Evolutionary conservation across 2,329 filamentous ascomycete species (phyloP).

Genomic region (Diaporthe sp.): DNA sequence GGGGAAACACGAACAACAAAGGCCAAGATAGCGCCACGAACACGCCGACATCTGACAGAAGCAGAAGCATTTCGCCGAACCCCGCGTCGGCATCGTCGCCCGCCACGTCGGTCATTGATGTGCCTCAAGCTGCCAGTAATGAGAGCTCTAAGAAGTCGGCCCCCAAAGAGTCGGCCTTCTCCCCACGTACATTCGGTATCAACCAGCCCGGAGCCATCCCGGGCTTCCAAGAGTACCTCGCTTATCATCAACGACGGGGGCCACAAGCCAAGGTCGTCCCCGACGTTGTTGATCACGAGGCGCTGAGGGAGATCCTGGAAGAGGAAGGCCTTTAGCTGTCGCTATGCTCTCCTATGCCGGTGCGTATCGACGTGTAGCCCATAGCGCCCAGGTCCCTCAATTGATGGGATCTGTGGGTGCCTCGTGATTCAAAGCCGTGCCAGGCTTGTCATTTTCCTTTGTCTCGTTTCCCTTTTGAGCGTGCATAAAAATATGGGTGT

Average conservation of each 20-base stretch:
- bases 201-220: constrained; percentile 82
- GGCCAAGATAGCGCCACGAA: constrained; percentile 7
- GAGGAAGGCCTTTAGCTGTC: constrained; percentile 44
- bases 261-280: constrained; percentile 68
- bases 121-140: not conserved
- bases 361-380: not conserved
- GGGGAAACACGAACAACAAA: constrained; percentile 45
- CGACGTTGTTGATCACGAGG: constrained; percentile 67
- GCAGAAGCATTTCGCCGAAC: constrained; percentile 26
- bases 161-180: constrained; percentile 26
- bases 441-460: constrained; percentile 20
- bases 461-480: constrained; percentile 1
- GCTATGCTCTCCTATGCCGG: not conserved
- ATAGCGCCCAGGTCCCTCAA: not conserved
- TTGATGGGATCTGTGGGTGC: not conserved
- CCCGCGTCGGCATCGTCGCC: constrained; percentile 29
- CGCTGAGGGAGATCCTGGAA: constrained; percentile 68
- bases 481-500: constrained; percentile 17
- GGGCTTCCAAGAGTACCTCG: constrained; percentile 72
- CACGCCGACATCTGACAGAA: constrained; percentile 25
- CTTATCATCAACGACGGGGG: constrained; percentile 59
- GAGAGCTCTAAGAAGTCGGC: constrained; percentile 20
- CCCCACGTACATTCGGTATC: constrained; percentile 62
- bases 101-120: constrained; percentile 31
- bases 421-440: not conserved